Evolutionary conservation across 805 yeast genomes (phyloP).

Genomic region (Candida vartiovaarae): DNA sequence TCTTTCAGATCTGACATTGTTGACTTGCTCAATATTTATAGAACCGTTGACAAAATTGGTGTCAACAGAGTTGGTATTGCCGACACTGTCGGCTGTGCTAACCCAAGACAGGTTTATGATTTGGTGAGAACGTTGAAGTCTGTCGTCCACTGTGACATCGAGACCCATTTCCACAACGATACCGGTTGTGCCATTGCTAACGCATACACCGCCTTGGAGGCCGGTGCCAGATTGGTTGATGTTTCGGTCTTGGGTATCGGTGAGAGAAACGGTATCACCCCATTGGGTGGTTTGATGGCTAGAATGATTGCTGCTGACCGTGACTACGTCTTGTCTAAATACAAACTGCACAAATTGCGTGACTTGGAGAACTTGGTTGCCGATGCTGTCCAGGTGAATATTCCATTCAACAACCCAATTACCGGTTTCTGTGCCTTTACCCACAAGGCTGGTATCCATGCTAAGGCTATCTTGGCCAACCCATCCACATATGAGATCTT

Average conservation of each 20-base stretch:
- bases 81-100: constrained; percentile 98
- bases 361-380: constrained; percentile 95
- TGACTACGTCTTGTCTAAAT: constrained; percentile 89
- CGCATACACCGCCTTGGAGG: constrained; percentile 97
- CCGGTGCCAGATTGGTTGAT: constrained; percentile 92
- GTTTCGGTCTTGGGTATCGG: constrained; percentile 96
- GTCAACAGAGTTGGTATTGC: constrained; percentile 99
- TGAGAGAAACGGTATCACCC: constrained; percentile 97
- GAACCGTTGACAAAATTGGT: constrained; percentile 95
- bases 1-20: constrained; percentile 96
- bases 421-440: constrained; percentile 99
- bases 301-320: constrained; percentile 98
- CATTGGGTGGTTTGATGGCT: constrained; percentile 97
- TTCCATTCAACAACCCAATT: constrained; percentile 97
- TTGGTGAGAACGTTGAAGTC: constrained; percentile 87
- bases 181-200: constrained; percentile 99
- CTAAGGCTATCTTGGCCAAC: constrained; percentile 96
- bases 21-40: constrained; percentile 89
- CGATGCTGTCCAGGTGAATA: constrained; percentile 92
- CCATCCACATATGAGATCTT: constrained; percentile 98
- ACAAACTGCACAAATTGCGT: constrained; percentile 91
- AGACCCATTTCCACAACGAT: constrained; percentile 98
- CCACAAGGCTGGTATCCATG: constrained; percentile 99
- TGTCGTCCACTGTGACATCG: constrained; percentile 94
- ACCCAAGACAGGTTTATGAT: constrained; percentile 98